Evolutionary conservation across 352 stramenopile species (phyloP), one percentile per base, ranked within the genome.

Genomic region (Phytophthora palmivora): DNA sequence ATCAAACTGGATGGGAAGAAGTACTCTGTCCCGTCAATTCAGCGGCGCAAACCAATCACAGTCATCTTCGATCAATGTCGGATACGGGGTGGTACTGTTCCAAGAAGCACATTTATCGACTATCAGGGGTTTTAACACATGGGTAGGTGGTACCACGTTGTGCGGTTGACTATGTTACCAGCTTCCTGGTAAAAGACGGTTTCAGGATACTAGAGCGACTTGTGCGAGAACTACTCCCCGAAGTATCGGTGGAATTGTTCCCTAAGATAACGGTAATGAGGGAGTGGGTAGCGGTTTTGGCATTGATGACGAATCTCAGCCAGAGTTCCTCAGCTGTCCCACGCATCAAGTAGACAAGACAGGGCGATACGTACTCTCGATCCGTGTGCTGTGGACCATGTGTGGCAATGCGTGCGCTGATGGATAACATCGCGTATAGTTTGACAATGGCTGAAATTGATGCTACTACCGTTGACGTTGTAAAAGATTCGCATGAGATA

Each of bases 161-260:
- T 12, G 61, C 66, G 0, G 55, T 76, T 9, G 58, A 79, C 51
- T 74, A 69, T 16, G 61, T 74, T 9, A 49, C 53, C 14, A 63
- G 63, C 4, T 58, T 68, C 36, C 24, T 79, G 4, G 39, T 79
- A 7, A 63, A 79, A 19, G 67, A 76, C 36, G 39, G 43, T 6
- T 51, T 76, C 43, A 16, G 14, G 1, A 6, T 51, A 3, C 18
- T 78, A 9, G 21, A 65, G 6, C 18, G 39, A 38, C 50, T 78
- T 26, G 46, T 65, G 19, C 12, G 24, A 11, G 49, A 46, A 6
- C 49, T 58, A 37, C 48, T 34, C 39, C 15, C 33, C 26, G 36
- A 41, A 45, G 6, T 1, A 30, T 33, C 28, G 2, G 10, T 19
- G 6, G 15, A 41, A 1, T 28, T 52, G 10, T 3, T 19, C 11